phyloP scores from a whole-genome alignment of 306 rosid genomes.

The Crotalaria pallida region DNA sequence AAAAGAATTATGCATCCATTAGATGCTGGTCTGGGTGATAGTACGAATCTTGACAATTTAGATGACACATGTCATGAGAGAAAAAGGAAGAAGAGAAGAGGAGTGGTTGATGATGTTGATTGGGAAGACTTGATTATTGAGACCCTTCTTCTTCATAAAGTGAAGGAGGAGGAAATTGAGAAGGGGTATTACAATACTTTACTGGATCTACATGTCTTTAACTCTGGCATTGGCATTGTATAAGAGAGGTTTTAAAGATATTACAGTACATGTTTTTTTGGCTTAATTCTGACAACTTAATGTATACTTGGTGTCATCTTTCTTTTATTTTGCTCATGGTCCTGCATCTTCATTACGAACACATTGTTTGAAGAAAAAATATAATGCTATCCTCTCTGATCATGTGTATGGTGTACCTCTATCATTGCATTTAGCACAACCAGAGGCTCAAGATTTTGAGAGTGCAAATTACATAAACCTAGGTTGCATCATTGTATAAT shows the following conservation, averaged over 20 bases:
- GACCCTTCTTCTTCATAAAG: constrained; percentile 69
- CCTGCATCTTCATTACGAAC: too few relatives aligned
- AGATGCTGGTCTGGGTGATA: constrained; percentile 7
- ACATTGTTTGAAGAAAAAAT: too few relatives aligned
- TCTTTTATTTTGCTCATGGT: constrained; percentile 25
- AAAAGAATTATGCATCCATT: constrained; percentile 46
- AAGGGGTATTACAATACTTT: constrained; percentile 71
- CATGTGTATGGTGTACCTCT: neutral
- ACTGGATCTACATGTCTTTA: constrained; percentile 59
- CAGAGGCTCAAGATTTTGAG: neutral
- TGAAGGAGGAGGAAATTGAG: constrained; percentile 77
- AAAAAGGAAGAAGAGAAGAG: constrained; percentile 54
- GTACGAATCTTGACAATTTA: neutral
- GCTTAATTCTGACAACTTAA: neutral
- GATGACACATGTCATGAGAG: constrained; percentile 10
- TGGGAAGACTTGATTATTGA: constrained; percentile 88
- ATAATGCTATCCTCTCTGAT: neutral
- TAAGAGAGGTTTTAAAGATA: neutral
- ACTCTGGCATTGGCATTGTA: constrained; percentile 38
- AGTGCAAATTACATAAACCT: neutral
- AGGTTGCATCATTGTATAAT: neutral
- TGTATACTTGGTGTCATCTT: neutral
- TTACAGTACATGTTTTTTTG: neutral
- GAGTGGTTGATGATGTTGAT: constrained; percentile 34
- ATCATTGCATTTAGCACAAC: neutral